Percentiles rank a stretch among this genome's conserved stretches.
Evolutionary conservation across 2,329 filamentous ascomycete genomes (phyloP).

Genomic region (Talaromyces sp.): DNA sequence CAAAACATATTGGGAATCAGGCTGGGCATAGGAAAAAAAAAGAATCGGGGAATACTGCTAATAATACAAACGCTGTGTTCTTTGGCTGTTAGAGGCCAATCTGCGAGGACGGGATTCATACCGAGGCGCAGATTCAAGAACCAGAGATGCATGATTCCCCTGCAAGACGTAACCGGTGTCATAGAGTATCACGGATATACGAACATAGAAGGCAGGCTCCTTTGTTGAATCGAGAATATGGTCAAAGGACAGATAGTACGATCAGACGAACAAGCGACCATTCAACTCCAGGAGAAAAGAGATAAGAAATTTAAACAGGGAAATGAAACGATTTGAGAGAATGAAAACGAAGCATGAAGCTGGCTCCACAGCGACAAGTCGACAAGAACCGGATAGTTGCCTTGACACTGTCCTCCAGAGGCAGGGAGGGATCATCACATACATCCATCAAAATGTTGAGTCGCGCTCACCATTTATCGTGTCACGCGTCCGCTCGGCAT

Average conservation of each 20-base stretch:
- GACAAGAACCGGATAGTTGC: neutral
- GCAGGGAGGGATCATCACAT: neutral
- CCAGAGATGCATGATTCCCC: constrained; percentile 2
- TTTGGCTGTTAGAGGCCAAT: neutral
- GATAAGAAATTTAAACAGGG: neutral
- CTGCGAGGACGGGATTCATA: neutral
- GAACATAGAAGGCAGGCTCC: neutral
- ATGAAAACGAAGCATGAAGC: neutral
- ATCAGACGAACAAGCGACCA: neutral
- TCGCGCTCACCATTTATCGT: constrained; percentile 5
- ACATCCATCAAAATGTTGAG: neutral
- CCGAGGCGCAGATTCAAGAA: neutral
- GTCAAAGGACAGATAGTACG: neutral
- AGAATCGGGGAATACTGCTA: neutral
- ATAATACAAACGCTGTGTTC: constrained; percentile 6
- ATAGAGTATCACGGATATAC: neutral
- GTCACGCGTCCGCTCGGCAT: constrained; percentile 6
- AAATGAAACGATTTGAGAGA: neutral
- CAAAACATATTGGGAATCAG: constrained; percentile 10
- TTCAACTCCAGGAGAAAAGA: neutral
- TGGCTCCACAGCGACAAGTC: neutral
- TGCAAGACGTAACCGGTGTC: constrained; percentile 1
- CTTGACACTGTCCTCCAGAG: neutral
- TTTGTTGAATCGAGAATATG: neutral
- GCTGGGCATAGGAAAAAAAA: neutral